phyloP scores from a whole-genome alignment of 805 yeast species.

The Candida glaebosa region DNA sequence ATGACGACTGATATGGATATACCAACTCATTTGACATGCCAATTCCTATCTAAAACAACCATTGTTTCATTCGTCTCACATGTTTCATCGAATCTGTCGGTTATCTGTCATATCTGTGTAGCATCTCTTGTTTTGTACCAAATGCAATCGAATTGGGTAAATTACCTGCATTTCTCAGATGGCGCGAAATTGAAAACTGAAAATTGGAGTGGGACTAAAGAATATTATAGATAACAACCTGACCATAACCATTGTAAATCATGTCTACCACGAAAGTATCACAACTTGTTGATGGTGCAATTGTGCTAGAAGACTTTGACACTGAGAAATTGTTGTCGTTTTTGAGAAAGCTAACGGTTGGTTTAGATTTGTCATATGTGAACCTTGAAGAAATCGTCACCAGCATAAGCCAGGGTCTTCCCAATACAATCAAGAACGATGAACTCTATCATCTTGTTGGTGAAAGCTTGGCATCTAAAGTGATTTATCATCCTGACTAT shows the following conservation, averaged over 20 bases:
- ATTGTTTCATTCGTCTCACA: too few species aligned
- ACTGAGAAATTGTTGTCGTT: constrained; percentile 9
- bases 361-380: constrained; percentile 13
- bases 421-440: constrained; percentile 12
- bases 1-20: neutral
- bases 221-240: too few species aligned
- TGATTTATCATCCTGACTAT: constrained; percentile 33
- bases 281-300: neutral
- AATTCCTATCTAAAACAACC: too few species aligned
- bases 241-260: too few species aligned
- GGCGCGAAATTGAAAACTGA: too few species aligned
- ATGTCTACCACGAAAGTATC: constrained; percentile 2
- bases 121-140: too few species aligned
- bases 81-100: too few species aligned
- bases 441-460: constrained; percentile 27
- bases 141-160: too few species aligned
- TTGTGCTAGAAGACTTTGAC: constrained; percentile 6
- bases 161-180: neutral
- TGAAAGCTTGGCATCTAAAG: constrained; percentile 33
- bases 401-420: constrained; percentile 16
- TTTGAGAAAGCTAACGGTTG: constrained; percentile 10
- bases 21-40: too few species aligned
- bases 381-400: constrained; percentile 15
- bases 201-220: too few species aligned
- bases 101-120: too few species aligned